Base-by-base conservation (phyloP, 768 basidiomycete species). In the Phylloporus rhodoxanthus region DNA sequence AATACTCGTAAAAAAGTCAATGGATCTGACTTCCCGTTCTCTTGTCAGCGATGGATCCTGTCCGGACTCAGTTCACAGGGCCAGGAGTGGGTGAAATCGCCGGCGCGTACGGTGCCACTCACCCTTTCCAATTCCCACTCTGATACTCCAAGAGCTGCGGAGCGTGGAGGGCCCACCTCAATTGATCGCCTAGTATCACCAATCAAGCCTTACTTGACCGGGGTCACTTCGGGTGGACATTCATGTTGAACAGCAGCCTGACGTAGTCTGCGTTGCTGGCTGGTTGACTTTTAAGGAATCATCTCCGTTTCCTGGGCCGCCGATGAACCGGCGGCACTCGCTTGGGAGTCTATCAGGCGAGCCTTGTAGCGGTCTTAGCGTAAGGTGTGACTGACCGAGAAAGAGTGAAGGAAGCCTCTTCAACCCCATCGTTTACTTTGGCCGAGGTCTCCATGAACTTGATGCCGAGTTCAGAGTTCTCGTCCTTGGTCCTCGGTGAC, bases 401-500 rank as follows among this genome's bases (percentile, higher is more conserved):
- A 49, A 98, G 79, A 4, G 88, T 89, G 71, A 97, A 96, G 79
- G 98, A 99, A 13, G 95, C 95, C 59, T 98, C 92, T 72, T 99
- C 96, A 30, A 99, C 96, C 51, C 92, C 92, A 45, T 95, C 92
- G 68, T 97, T 97, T 41, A 87, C 79, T 74, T 98, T 98, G 33
- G 96, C 96, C 15, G 88, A 91, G 14, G 96, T 99, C 74, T 99
- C 96, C 79, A 98, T 87, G 70, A 96, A 99, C 66, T 80, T 84
- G 68, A 99, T 79, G n/a, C 91, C 93, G 28, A 98, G 80, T 68
- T n/a, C n/a, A 95, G 38, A 99, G 80, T 59, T 87, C 88, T 51
- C 85, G 85, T 34, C 96, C 95, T 71, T 93, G 89, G 62, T 91
- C 87, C 67, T 87, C 84, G 5, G 90, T 85, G 49, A 99, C 90